These are phyloP conservation scores for Brassica incana DNA, from an alignment of 345 rosid genomes.

Conservation along the genomic window DNA sequence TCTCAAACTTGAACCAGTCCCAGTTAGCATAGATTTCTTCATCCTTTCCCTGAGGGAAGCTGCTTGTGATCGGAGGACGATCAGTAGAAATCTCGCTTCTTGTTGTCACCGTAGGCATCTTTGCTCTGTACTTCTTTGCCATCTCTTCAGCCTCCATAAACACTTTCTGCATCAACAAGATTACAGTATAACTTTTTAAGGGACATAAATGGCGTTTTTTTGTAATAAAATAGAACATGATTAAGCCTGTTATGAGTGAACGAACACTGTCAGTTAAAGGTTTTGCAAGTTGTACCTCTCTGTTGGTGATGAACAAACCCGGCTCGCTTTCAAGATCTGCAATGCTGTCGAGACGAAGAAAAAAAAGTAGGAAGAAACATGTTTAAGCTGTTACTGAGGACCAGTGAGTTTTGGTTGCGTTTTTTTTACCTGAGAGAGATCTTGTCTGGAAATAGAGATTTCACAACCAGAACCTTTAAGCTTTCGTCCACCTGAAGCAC, in stretches of 20 bases:
- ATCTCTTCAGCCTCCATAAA: conserved; percentile 82
- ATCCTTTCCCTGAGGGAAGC: conserved; percentile 51
- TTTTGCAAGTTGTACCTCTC: conserved; percentile 52
- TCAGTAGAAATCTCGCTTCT: conserved; percentile 26
- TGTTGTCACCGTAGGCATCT: conserved; percentile 38
- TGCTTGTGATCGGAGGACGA: conserved; percentile 37
- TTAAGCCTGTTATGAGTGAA: not conserved
- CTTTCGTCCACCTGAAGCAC: conserved; percentile 69
- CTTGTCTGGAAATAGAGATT: conserved; percentile 73
- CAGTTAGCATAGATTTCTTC: conserved; percentile 69
- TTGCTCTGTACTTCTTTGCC: conserved; percentile 75
- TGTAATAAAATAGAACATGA: not conserved
- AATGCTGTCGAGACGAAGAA: conserved; percentile 47
- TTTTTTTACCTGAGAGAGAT: conserved; percentile 64
- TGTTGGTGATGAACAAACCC: conserved; percentile 70
- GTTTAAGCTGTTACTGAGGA: not conserved
- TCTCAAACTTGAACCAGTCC: conserved; percentile 90
- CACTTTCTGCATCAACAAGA: conserved; percentile 52
- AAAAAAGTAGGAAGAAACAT: not conserved
- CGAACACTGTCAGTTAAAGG: not conserved
- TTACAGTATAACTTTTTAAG: not conserved
- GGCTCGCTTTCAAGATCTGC: conserved; percentile 91
- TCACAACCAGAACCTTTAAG: conserved; percentile 75
- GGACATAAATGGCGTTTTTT: not conserved
- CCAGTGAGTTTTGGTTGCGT: not conserved